Evolutionary conservation across 1,284 basidiomycete species (phyloP).

Genomic region (Fomitopsis betulina): DNA sequence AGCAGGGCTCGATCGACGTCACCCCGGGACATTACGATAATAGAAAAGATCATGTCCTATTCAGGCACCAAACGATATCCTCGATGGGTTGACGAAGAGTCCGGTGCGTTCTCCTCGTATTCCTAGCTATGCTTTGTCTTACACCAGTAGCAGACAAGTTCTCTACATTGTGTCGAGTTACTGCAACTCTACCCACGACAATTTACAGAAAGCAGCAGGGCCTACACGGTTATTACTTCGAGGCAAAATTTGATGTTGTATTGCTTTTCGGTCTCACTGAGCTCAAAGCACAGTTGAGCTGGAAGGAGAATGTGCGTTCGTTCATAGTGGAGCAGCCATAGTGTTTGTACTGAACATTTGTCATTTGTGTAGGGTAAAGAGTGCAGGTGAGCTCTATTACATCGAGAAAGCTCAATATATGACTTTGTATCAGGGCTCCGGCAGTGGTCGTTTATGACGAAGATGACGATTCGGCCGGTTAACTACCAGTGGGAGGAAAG

Average conservation of each 20-base stretch:
- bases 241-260: slow-evolving; percentile 40
- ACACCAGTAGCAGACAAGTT: slow-evolving; percentile 32
- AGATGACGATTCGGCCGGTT: no score
- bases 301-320: slow-evolving; percentile 32
- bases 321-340: no score
- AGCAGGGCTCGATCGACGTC: slow-evolving; percentile 34
- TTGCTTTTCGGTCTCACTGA: slow-evolving; percentile 46
- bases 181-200: slow-evolving; percentile 35
- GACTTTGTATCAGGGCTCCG: no score
- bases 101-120: slow-evolving; percentile 26
- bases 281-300: slow-evolving; percentile 39
- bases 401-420: no score
- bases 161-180: slow-evolving; percentile 38
- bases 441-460: no score
- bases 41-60: slow-evolving; percentile 36
- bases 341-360: no score
- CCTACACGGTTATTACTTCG: slow-evolving; percentile 26
- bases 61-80: slow-evolving; percentile 32
- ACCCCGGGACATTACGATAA: slow-evolving; percentile 20
- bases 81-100: slow-evolving; percentile 41
- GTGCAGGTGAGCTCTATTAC: no score
- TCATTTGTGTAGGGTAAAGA: no score
- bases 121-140: no score
- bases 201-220: no score
- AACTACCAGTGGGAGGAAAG: no score